A percentile compares a stretch with the other conserved stretches of the same genome.
These are phyloP conservation scores for Ceratocystis albifundus DNA, from an alignment of 2,329 filamentous ascomycete species.

Conservation along the genomic window DNA sequence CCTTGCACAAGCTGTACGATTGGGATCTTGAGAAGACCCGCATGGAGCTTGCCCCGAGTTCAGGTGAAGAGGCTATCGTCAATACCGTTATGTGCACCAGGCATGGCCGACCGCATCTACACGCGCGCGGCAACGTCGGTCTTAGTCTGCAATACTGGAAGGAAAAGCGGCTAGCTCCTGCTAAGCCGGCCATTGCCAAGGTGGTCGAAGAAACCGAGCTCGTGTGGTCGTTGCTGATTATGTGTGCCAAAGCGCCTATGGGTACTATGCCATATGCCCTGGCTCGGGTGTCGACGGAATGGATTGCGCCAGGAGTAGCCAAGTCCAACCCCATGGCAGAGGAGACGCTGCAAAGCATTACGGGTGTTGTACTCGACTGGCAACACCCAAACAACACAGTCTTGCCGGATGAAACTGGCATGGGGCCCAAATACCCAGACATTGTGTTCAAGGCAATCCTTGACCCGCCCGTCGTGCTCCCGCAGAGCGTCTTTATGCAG, in stretches of 20 bases:
- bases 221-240: conserved; percentile 57
- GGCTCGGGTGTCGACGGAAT: conserved; percentile 54
- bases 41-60: neutral
- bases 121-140: conserved; percentile 54
- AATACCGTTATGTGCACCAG: conserved; percentile 55
- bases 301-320: conserved; percentile 58
- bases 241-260: conserved; percentile 51
- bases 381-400: conserved; percentile 57
- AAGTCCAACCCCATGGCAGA: conserved; percentile 41
- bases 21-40: conserved; percentile 54
- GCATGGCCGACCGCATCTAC: conserved; percentile 61
- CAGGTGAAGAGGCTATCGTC: conserved; percentile 37
- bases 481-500: conserved; percentile 50
- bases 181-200: conserved; percentile 31
- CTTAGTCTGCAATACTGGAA: conserved; percentile 70
- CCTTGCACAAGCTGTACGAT: conserved; percentile 55
- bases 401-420: conserved; percentile 34
- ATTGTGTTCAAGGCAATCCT: conserved; percentile 65
- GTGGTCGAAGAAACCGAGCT: conserved; percentile 36
- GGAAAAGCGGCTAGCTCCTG: conserved; percentile 41
- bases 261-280: conserved; percentile 16
- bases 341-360: conserved; percentile 31
- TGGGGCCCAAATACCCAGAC: conserved; percentile 52
- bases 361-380: conserved; percentile 51
- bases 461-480: conserved; percentile 60